Conservation (phyloP, 306 rosid genomes). For the Castanea sativa region DNA sequence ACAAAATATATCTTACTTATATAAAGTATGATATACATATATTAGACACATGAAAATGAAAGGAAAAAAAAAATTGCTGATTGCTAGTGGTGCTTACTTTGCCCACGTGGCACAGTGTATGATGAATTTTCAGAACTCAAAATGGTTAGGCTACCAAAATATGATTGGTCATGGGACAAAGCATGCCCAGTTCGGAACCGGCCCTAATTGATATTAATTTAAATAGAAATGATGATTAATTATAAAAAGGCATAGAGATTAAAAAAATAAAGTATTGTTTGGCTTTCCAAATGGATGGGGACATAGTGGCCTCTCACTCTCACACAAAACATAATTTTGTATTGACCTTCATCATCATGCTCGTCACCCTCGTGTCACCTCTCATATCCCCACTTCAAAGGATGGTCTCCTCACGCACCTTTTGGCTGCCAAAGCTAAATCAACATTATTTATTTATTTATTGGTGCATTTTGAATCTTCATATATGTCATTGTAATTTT, state of each 20-base stretch:
- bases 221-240: conserved; percentile 10
- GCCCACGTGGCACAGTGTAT: conserved; percentile 8
- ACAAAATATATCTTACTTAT: background rate
- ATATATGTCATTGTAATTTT: too few species aligned
- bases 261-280: background rate
- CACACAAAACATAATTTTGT: conserved; percentile 29
- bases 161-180: conserved; percentile 20
- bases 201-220: conserved; percentile 27
- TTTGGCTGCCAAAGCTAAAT: background rate
- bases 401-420: conserved; percentile 28
- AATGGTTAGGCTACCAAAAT: conserved; percentile 38
- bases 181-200: conserved; percentile 47
- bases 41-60: background rate
- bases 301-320: conserved; percentile 31
- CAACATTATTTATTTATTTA: too few species aligned
- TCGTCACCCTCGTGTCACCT: conserved; percentile 34
- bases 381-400: conserved; percentile 17
- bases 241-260: conserved; percentile 1
- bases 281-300: conserved; percentile 40
- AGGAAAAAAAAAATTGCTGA: background rate
- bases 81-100: conserved; percentile 13
- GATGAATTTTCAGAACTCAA: conserved; percentile 4
- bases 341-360: conserved; percentile 34
- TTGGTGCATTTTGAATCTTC: too few species aligned
- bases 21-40: background rate